These are phyloP conservation scores for Tulasnella sp. DNA, from an alignment of 768 basidiomycete genomes.

Conservation along the genomic window DNA sequence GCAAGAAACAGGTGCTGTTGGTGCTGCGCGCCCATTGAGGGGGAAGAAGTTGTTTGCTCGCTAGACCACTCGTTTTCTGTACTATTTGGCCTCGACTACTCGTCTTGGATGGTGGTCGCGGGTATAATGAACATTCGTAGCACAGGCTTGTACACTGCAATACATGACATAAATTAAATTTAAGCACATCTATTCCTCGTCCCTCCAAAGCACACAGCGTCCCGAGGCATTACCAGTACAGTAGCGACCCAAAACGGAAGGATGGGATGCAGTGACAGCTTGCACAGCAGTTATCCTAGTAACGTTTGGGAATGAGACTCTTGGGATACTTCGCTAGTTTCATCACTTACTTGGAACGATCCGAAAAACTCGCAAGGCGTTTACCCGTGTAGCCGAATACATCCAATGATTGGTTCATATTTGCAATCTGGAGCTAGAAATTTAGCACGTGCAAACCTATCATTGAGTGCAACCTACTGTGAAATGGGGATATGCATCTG, in stretches of 20 bases:
- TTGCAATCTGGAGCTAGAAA: conserved; percentile 41
- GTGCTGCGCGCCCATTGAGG: conserved; percentile 56
- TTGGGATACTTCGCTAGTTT: neutral
- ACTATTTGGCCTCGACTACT: no score
- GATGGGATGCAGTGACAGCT: conserved; percentile 84
- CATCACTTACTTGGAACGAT: conserved; percentile 37
- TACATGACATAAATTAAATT: no score
- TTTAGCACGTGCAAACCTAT: neutral
- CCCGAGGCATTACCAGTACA: conserved; percentile 71
- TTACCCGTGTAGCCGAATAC: conserved; percentile 72
- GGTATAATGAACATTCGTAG: no score
- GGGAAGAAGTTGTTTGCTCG: conserved; percentile 63
- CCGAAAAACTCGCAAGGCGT: conserved; percentile 47
- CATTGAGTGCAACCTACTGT: conserved; percentile 37
- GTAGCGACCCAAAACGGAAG: conserved; percentile 55
- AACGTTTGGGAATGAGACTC: neutral
- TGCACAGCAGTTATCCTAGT: conserved; percentile 66
- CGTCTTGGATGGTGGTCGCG: no score
- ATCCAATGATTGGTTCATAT: conserved; percentile 66
- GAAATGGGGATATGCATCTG: conserved; percentile 71
- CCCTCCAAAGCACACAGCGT: conserved; percentile 65
- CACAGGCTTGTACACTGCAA: no score
- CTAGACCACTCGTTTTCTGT: conserved; percentile 29
- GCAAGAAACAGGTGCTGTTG: conserved; percentile 66
- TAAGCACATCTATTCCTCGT: no score